A percentile compares a stretch with the other conserved stretches of the same genome.
These are phyloP conservation scores for Alternaria sp. DNA, from an alignment of 2,329 filamentous ascomycete genomes.

Conservation along the genomic window DNA sequence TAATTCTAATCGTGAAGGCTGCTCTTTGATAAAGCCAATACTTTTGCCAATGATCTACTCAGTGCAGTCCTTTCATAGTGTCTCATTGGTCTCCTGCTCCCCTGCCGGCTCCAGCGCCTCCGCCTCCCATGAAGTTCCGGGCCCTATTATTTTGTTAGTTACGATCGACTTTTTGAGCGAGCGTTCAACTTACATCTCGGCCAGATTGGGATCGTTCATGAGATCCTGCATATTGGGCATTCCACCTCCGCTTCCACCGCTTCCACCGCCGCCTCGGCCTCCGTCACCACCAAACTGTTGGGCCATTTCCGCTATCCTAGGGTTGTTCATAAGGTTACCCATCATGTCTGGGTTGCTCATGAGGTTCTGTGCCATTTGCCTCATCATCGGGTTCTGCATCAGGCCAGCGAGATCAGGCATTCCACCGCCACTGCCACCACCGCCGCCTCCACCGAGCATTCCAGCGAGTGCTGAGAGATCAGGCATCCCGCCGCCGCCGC, in stretches of 20 bases:
- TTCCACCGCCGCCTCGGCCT: constrained; percentile 59
- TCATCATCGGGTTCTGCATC: constrained; percentile 89
- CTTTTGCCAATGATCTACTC: neutral
- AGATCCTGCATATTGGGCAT: constrained; percentile 86
- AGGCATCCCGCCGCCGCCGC: constrained; percentile 78
- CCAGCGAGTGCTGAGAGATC: constrained; percentile 76
- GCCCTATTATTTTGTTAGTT: constrained; percentile 58
- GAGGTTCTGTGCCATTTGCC: constrained; percentile 93
- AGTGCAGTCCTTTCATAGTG: constrained; percentile 23
- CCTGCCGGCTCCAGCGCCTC: constrained; percentile 30
- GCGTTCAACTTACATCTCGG: constrained; percentile 79
- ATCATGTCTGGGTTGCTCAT: constrained; percentile 97
- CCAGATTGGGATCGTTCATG: constrained; percentile 92
- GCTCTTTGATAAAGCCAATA: neutral
- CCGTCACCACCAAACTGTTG: constrained; percentile 68
- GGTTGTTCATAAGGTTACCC: constrained; percentile 93
- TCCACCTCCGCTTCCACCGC: constrained; percentile 75
- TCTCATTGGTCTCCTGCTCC: constrained; percentile 28
- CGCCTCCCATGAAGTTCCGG: constrained; percentile 69
- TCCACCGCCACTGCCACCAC: constrained; percentile 73
- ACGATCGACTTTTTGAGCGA: neutral
- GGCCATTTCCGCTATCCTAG: constrained; percentile 85
- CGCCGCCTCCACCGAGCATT: constrained; percentile 60
- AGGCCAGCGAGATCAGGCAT: constrained; percentile 81
- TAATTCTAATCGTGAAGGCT: constrained; percentile 35